These are phyloP conservation scores for Pseudogymnoascus destructans DNA, from an alignment of 2,329 filamentous ascomycete genomes.

Conservation along the genomic window DNA sequence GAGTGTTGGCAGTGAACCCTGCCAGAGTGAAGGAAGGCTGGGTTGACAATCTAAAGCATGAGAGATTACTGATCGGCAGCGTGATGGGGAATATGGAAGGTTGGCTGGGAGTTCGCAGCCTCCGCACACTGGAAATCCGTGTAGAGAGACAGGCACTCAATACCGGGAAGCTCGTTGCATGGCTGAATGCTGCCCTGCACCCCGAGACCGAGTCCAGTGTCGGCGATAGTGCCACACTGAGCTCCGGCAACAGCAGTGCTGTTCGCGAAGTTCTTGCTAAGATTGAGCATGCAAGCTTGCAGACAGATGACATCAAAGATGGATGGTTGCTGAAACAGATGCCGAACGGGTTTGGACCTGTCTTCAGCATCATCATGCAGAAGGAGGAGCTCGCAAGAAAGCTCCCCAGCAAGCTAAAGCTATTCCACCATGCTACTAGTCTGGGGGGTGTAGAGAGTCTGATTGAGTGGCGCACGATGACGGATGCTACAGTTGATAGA, in stretches of 20 bases:
- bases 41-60: slow-evolving; percentile 46
- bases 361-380: slow-evolving; percentile 64
- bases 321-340: slow-evolving; percentile 78
- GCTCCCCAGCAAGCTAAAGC: slow-evolving; percentile 62
- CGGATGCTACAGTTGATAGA: slow-evolving; percentile 58
- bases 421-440: slow-evolving; percentile 93
- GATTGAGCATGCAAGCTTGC: slow-evolving; percentile 68
- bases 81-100: slow-evolving; percentile 85
- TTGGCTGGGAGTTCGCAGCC: slow-evolving; percentile 78
- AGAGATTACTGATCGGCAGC: slow-evolving; percentile 65
- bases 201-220: slow-evolving; percentile 11
- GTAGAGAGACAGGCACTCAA: slow-evolving; percentile 65
- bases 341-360: slow-evolving; percentile 79
- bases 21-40: slow-evolving; percentile 37
- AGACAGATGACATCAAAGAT: slow-evolving; percentile 44
- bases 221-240: slow-evolving; percentile 17
- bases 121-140: slow-evolving; percentile 75
- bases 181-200: slow-evolving; percentile 39
- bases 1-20: slow-evolving; percentile 57
- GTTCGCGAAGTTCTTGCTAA: slow-evolving; percentile 43
- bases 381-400: slow-evolving; percentile 45
- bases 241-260: slow-evolving; percentile 27
- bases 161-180: slow-evolving; percentile 55
- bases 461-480: slow-evolving; percentile 94
- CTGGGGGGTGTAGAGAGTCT: slow-evolving; percentile 87